A percentile compares a stretch with the other conserved stretches of the same genome.
Conservation (phyloP, 768 basidiomycete genomes). For the Rhizopogon rudus region DNA sequence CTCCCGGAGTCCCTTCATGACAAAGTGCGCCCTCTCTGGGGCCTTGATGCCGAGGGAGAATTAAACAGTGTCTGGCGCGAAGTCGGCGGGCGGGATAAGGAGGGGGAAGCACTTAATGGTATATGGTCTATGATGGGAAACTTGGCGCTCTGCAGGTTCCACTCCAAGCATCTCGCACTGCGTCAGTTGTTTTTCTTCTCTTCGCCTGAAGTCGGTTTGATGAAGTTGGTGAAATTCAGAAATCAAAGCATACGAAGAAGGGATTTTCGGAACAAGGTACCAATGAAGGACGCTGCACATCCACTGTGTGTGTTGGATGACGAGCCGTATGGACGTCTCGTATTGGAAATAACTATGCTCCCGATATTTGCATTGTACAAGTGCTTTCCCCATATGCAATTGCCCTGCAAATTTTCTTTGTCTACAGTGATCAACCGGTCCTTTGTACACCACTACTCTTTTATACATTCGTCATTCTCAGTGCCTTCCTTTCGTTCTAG, state of each 20-base stretch:
- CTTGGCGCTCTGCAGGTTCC: slow-evolving; percentile 56
- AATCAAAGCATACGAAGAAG: slow-evolving; percentile 64
- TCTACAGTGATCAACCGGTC: too few relatives aligned
- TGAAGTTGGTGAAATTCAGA: slow-evolving; percentile 32
- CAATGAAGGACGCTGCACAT: background rate
- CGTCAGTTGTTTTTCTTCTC: slow-evolving; percentile 37
- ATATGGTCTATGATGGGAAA: slow-evolving; percentile 64
- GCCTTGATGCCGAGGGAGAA: slow-evolving; percentile 28
- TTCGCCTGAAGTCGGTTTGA: background rate
- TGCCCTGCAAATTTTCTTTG: too few relatives aligned
- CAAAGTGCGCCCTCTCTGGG: slow-evolving; percentile 23
- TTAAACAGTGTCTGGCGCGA: slow-evolving; percentile 33
- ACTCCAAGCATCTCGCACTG: slow-evolving; percentile 62
- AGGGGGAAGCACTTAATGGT: slow-evolving; percentile 14
- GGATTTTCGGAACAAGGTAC: slow-evolving; percentile 31
- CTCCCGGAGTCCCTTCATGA: slow-evolving; percentile 12
- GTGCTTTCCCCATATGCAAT: too few relatives aligned
- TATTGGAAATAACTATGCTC: too few relatives aligned
- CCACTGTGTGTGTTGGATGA: background rate
- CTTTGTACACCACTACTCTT: too few relatives aligned
- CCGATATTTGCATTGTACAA: too few relatives aligned
- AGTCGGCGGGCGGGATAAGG: slow-evolving; percentile 33
- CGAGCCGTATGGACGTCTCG: too few relatives aligned
- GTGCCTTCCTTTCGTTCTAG: too few relatives aligned
- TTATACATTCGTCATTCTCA: too few relatives aligned